Evolutionary conservation across 2,329 filamentous ascomycete species (phyloP), one percentile per base, ranked within the genome.

Genomic region (Myriosclerotinia scirpicola): DNA sequence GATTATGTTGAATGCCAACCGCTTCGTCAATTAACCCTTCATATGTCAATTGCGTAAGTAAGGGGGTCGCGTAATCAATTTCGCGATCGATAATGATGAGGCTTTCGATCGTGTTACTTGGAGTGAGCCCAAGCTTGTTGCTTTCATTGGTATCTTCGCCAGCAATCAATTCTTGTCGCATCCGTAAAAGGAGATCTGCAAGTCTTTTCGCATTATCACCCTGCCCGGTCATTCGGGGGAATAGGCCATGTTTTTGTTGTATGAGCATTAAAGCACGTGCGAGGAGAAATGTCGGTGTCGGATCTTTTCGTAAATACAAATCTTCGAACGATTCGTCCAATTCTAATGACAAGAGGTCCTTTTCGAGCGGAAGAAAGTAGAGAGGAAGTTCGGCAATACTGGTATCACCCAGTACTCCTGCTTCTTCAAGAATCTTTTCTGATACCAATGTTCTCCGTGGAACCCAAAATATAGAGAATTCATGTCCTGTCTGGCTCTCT

Each of bases 391-490:
- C 93, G 67, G 89, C 85, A 71, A 98, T 90, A 75, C 87, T 97
- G 69, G 93, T 90, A 77, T 99, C 95, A 67, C 95, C 96, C 59
- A 97, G 84, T 17, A 99, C 92, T 36, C 94, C 95, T 50, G 92
- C 90, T 76, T 97, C 93, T 78, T 99, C 95, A 50, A 99, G 83
- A 59, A 98, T 85, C 76, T 93, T 89, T 77, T 98, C 93, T 72
- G 92, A 95, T 65, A 98, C 90, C 65, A 96, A 82, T 5, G 95
- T 98, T 69, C 95, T 90, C 67, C 95, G 88, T 7, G 96, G 94
- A 53, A 96, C 91, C 91, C 95, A 98, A 77, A 97, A 94, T 73
- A 99, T 90, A 70, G 93, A 94, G 77, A 98, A 97, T 74, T 99
- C 94, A 84, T 99, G 95, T 72, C 93, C 91, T 56, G 89, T 91